phyloP scores from a whole-genome alignment of 1,284 basidiomycete species.

The Ceratobasidium papillatum region DNA sequence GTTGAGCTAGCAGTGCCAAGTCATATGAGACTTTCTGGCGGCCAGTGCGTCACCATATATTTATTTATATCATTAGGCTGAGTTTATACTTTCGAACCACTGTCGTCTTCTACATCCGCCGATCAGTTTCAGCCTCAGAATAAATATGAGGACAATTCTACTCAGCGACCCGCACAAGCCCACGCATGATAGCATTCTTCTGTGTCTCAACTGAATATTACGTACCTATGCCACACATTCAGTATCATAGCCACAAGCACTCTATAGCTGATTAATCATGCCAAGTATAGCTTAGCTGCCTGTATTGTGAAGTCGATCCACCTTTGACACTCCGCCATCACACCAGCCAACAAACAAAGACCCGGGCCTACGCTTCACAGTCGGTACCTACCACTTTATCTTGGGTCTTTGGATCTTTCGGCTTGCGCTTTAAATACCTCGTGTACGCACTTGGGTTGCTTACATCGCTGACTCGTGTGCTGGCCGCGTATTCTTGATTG shows the following conservation, averaged over 20 bases:
- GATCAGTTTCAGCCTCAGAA: background rate
- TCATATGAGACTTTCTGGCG: no score
- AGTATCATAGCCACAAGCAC: background rate
- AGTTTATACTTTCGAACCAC: background rate
- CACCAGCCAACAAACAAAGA: background rate
- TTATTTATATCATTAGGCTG: background rate
- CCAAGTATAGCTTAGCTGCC: conserved; percentile 14
- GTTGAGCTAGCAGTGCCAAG: no score
- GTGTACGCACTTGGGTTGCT: background rate
- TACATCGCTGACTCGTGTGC: background rate
- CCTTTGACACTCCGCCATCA: conserved; percentile 15
- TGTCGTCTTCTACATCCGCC: no score
- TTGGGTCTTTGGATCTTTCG: background rate
- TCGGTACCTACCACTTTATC: background rate
- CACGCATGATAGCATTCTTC: no score
- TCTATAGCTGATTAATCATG: conserved; percentile 11
- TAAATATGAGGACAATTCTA: no score
- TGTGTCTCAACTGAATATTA: background rate
- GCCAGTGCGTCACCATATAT: background rate
- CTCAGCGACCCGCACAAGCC: no score
- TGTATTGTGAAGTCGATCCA: conserved; percentile 17
- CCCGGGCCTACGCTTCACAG: background rate
- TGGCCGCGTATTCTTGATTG: background rate
- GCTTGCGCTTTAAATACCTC: background rate
- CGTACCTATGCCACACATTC: background rate